A percentile compares a stretch with the other conserved stretches of the same genome.
Evolutionary conservation across 1,139 yeast genomes (phyloP).

Genomic region (Lizanozyma gosingica): DNA sequence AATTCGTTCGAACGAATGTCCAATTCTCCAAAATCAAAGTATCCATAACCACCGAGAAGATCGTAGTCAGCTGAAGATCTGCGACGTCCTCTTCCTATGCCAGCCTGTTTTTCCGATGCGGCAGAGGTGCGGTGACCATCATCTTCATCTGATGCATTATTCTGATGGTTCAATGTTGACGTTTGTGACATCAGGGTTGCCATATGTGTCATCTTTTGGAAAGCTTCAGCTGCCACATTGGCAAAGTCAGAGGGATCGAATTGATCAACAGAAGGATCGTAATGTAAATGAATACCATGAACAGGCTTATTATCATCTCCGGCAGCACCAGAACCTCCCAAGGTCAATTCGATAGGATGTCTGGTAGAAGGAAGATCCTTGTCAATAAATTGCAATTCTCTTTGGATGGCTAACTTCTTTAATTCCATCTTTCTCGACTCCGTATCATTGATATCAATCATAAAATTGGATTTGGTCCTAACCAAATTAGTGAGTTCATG

Average conservation of each 20-base stretch:
- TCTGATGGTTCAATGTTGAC: slow-evolving; percentile 12
- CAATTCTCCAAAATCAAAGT: slow-evolving; percentile 61
- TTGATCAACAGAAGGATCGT: background rate
- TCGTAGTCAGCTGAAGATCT: slow-evolving; percentile 17
- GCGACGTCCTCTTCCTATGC: slow-evolving; percentile 1
- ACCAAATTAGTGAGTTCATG: slow-evolving; percentile 43
- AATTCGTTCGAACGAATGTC: slow-evolving; percentile 20
- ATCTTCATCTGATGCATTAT: slow-evolving; percentile 1
- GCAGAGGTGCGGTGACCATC: slow-evolving; percentile 1
- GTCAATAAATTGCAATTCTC: slow-evolving; percentile 26
- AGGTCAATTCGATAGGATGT: slow-evolving; percentile 29
- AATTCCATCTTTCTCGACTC: slow-evolving; percentile 26
- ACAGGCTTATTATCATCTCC: slow-evolving; percentile 2
- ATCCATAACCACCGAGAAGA: slow-evolving; percentile 63
- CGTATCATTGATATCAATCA: slow-evolving; percentile 26
- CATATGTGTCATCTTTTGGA: background rate
- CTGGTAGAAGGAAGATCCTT: slow-evolving; percentile 21
- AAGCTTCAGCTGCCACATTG: background rate
- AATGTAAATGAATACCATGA: background rate
- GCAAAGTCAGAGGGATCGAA: background rate
- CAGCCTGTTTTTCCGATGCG: slow-evolving; percentile 1
- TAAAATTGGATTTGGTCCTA: slow-evolving; percentile 25
- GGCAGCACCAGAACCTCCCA: slow-evolving; percentile 3
- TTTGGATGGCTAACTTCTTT: slow-evolving; percentile 25
- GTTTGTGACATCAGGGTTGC: slow-evolving; percentile 9